Evolutionary conservation across 2,329 filamentous ascomycete genomes (phyloP).

Genomic region (Tolypocladium album): DNA sequence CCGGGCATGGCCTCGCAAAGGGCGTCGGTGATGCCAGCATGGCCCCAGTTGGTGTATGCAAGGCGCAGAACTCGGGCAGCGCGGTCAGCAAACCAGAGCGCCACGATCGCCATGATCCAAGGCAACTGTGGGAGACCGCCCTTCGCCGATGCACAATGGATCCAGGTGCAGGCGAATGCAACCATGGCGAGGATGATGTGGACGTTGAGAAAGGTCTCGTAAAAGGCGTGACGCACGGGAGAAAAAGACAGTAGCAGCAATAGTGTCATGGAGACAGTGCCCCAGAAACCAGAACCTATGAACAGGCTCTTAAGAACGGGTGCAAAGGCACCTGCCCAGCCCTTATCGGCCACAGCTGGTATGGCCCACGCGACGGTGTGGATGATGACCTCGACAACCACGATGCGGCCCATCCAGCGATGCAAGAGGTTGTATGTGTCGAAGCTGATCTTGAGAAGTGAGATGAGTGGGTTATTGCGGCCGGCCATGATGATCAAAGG

Average conservation of each 20-base stretch:
- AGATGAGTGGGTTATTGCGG: constrained; percentile 87
- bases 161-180: constrained; percentile 60
- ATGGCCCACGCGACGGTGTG: constrained; percentile 67
- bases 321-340: constrained; percentile 45
- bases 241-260: constrained; percentile 64
- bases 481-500: constrained; percentile 81
- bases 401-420: constrained; percentile 67
- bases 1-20: constrained; percentile 58
- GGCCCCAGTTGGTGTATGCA: constrained; percentile 55
- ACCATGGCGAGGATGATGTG: constrained; percentile 69
- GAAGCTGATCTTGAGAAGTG: constrained; percentile 75
- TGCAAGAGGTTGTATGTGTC: constrained; percentile 80
- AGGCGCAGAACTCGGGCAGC: constrained; percentile 51
- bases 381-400: constrained; percentile 54
- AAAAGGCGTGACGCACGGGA: constrained; percentile 83
- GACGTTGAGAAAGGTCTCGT: constrained; percentile 86
- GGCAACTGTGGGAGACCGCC: constrained; percentile 60
- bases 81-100: constrained; percentile 70
- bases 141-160: constrained; percentile 61
- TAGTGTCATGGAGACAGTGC: constrained; percentile 48
- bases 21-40: constrained; percentile 50
- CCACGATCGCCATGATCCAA: constrained; percentile 63
- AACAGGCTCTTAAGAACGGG: constrained; percentile 50
- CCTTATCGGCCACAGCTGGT: constrained; percentile 56
- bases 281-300: constrained; percentile 54